Evolutionary conservation across 805 yeast species (phyloP).

Genomic region (Ogataea trehalophila): DNA sequence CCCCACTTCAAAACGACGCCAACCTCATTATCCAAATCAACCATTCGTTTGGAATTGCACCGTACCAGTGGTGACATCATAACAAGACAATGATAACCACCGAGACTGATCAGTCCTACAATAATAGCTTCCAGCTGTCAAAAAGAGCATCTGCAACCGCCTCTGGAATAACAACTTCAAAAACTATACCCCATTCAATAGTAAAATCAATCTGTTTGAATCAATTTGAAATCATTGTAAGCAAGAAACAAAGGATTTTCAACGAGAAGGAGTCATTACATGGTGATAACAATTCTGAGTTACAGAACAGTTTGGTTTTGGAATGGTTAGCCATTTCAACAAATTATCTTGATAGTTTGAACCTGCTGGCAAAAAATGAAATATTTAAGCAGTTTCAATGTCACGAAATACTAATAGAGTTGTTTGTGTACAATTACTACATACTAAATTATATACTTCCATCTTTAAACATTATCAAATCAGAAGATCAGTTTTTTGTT

Average conservation of each 20-base stretch:
- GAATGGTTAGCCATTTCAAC: slow-evolving; percentile 23
- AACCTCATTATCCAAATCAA: too few relatives aligned
- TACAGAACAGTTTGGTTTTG: slow-evolving; percentile 7
- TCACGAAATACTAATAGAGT: slow-evolving; percentile 17
- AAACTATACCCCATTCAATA: neutral
- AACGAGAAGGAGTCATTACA: neutral
- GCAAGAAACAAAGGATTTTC: slow-evolving; percentile 4
- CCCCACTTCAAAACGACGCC: too few relatives aligned
- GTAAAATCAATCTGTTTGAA: slow-evolving; percentile 1
- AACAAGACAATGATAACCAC: too few relatives aligned
- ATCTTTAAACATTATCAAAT: slow-evolving; percentile 3
- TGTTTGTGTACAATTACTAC: slow-evolving; percentile 17
- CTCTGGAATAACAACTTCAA: neutral
- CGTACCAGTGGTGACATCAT: too few relatives aligned
- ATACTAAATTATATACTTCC: slow-evolving; percentile 15
- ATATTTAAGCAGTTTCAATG: slow-evolving; percentile 12
- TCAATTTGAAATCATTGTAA: slow-evolving; percentile 12
- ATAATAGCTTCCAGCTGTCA: too few relatives aligned
- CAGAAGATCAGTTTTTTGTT: slow-evolving; percentile 17
- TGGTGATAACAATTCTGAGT: neutral
- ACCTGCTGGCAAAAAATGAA: slow-evolving; percentile 8
- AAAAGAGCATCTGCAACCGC: too few relatives aligned
- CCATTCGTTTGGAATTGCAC: too few relatives aligned
- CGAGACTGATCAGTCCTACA: too few relatives aligned
- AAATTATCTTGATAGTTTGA: slow-evolving; percentile 16